Evolutionary conservation across 805 yeast genomes (phyloP).

Genomic region (Sugiyamaella mastotermitis): DNA sequence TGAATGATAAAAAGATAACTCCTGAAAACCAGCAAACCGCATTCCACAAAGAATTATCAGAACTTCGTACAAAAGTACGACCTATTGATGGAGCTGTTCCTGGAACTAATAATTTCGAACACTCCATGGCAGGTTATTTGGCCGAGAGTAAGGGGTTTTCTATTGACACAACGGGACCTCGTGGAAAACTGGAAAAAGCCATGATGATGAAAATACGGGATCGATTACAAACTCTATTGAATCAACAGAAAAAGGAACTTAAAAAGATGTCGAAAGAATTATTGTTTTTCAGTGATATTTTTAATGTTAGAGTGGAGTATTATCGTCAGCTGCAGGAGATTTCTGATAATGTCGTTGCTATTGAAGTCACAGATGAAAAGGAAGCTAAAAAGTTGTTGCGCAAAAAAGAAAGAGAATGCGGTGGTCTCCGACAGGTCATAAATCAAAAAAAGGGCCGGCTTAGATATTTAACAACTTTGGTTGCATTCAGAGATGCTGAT

Average conservation of each 20-base stretch:
- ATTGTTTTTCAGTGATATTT: conserved; percentile 52
- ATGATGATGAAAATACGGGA: conserved; percentile 5
- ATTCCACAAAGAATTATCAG: conserved; percentile 19
- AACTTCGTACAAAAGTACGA: conserved; percentile 18
- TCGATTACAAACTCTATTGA: not conserved
- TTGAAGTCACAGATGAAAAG: conserved; percentile 27
- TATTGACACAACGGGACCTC: not conserved
- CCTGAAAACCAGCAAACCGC: conserved; percentile 20
- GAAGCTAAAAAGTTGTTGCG: conserved; percentile 22
- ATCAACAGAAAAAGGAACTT: conserved; percentile 9
- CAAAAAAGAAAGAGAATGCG: conserved; percentile 19
- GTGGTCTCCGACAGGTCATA: conserved; percentile 14
- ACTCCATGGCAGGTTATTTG: conserved; percentile 7
- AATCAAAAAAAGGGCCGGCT: conserved; percentile 24
- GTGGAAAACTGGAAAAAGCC: conserved; percentile 2
- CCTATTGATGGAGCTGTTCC: conserved; percentile 13
- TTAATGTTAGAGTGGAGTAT: conserved; percentile 75
- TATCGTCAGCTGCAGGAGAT: conserved; percentile 79
- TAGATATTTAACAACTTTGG: conserved; percentile 44
- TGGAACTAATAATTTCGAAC: conserved; percentile 5
- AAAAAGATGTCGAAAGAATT: conserved; percentile 14
- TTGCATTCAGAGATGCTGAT: conserved; percentile 10
- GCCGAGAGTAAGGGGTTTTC: not conserved
- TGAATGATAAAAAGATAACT: conserved; percentile 19
- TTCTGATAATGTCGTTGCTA: conserved; percentile 70